Conservation (phyloP, 2,329 filamentous ascomycete species). For the Fulvia fulva region DNA sequence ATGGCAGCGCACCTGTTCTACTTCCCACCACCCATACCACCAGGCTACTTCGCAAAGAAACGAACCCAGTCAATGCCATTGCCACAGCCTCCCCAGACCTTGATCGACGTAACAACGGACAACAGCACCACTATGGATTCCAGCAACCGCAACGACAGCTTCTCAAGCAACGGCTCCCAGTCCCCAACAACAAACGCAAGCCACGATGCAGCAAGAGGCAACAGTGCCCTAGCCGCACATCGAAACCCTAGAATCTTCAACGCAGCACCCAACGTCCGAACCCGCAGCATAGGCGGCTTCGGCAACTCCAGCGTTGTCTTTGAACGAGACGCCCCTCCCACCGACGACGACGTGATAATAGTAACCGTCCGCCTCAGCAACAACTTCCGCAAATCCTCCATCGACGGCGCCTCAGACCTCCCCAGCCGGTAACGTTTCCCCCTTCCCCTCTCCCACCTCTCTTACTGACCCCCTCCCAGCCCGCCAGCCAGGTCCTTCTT, state of each 20-base stretch:
- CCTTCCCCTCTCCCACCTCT: neutral
- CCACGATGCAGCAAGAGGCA: constrained; percentile 3
- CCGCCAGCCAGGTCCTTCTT: constrained; percentile 26
- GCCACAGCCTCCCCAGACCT: neutral
- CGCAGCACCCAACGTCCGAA: constrained; percentile 4
- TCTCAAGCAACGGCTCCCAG: neutral
- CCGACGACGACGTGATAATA: constrained; percentile 29
- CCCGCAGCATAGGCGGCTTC: constrained; percentile 11
- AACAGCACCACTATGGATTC: neutral
- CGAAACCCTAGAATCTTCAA: constrained; percentile 10
- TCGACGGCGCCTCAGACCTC: constrained; percentile 18
- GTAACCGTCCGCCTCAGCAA: constrained; percentile 24
- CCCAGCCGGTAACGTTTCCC: constrained; percentile 16
- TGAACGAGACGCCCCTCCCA: constrained; percentile 17
- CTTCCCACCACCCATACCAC: neutral
- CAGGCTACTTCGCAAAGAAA: neutral
- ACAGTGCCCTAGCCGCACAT: constrained; percentile 13
- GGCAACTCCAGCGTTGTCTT: constrained; percentile 20
- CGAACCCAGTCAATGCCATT: neutral
- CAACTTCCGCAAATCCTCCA: constrained; percentile 13
- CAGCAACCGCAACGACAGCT: neutral
- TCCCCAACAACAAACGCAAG: neutral
- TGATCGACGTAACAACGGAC: neutral
- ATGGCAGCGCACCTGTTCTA: constrained; percentile 2
- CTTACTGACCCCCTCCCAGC: constrained; percentile 10